Conservation (phyloP, 2,329 filamentous ascomycete species). For the Truncatella angustata region DNA sequence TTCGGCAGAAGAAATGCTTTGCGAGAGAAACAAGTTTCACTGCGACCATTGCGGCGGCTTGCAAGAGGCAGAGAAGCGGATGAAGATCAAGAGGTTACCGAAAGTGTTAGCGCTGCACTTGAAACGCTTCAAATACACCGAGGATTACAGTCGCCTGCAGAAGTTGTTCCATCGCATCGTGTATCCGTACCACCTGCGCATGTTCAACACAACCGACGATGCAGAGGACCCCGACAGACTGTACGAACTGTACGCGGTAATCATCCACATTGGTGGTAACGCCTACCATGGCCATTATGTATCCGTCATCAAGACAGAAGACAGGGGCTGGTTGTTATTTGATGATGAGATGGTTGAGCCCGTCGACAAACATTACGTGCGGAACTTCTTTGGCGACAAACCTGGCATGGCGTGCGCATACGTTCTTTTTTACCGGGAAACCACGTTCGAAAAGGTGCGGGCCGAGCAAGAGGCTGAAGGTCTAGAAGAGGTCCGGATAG, state of each 20-base stretch:
- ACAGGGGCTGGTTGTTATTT: constrained; percentile 92
- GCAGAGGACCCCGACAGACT: constrained; percentile 89
- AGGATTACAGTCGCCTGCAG: constrained; percentile 88
- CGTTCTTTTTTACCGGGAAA: constrained; percentile 97
- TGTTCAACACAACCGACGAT: constrained; percentile 97
- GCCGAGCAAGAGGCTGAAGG: constrained; percentile 84
- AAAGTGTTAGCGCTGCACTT: constrained; percentile 89
- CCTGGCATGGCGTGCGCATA: constrained; percentile 91
- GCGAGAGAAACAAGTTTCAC: constrained; percentile 97
- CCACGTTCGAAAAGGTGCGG: constrained; percentile 62
- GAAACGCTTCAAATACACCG: constrained; percentile 98
- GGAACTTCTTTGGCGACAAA: constrained; percentile 95
- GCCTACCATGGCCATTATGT: constrained; percentile 98
- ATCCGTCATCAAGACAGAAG: constrained; percentile 94
- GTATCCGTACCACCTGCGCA: constrained; percentile 91
- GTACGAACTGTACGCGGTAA: constrained; percentile 95
- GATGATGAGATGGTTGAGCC: constrained; percentile 99
- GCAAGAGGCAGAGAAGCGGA: constrained; percentile 96
- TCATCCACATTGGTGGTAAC: constrained; percentile 94
- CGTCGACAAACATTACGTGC: constrained; percentile 92
- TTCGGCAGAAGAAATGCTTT: constrained; percentile 97
- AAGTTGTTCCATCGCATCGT: constrained; percentile 97
- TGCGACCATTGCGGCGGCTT: constrained; percentile 95
- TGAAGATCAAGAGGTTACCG: constrained; percentile 96
- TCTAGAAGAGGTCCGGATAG: constrained; percentile 57